Conservation (phyloP, 257 asterid species). For the Catharanthus roseus region DNA sequence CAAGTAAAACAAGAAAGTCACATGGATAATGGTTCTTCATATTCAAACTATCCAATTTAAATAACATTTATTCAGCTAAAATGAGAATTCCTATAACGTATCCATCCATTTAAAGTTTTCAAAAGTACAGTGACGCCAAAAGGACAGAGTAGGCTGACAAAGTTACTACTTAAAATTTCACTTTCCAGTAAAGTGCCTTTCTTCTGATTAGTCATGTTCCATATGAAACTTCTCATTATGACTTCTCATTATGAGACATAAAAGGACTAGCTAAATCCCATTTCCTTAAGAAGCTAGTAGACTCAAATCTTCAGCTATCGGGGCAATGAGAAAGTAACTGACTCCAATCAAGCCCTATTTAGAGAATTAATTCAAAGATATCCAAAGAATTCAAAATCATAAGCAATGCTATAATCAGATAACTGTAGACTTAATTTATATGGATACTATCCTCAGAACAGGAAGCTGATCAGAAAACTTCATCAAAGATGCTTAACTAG, state of each 20-base stretch:
- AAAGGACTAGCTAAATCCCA: background rate
- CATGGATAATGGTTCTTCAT: too few relatives aligned
- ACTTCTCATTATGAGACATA: background rate
- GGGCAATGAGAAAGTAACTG: background rate
- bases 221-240: background rate
- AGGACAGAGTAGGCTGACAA: background rate
- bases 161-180: background rate
- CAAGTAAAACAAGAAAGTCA: too few relatives aligned
- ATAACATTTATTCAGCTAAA: too few relatives aligned
- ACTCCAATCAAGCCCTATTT: background rate
- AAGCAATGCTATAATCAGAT: background rate
- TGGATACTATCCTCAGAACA: background rate
- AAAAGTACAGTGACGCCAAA: background rate
- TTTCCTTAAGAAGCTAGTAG: too few relatives aligned
- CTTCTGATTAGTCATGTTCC: background rate
- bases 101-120: background rate
- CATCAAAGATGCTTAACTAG: background rate
- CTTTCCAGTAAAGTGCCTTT: background rate
- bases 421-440: background rate
- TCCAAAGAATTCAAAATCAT: background rate
- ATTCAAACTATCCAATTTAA: too few relatives aligned
- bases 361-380: background rate
- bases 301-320: background rate
- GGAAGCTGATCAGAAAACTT: background rate
- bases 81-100: too few relatives aligned